A percentile compares a stretch with the other conserved stretches of the same genome.
Conservation (phyloP, 768 basidiomycete species). For the Inosperma sp. region DNA sequence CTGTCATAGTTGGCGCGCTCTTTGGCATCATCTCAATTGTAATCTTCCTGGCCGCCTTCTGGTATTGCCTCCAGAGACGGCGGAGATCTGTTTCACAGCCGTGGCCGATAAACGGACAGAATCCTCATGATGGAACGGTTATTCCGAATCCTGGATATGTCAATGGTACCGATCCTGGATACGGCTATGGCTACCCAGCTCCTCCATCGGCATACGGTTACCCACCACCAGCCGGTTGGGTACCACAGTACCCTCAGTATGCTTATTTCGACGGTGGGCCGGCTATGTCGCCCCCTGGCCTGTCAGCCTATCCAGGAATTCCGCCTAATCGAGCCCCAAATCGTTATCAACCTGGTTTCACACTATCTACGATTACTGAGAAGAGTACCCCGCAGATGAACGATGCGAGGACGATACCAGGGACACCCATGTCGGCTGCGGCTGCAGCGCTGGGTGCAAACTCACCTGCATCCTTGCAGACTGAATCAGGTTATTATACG, state of each 20-base stretch:
- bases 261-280: constrained; percentile 13
- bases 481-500: constrained; percentile 15
- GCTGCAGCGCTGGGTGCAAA: constrained; percentile 5
- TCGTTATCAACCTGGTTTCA: constrained; percentile 22
- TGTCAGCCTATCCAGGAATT: neutral
- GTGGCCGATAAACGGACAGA: constrained; percentile 30
- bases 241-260: constrained; percentile 2
- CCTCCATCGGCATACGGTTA: constrained; percentile 10
- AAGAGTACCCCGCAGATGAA: constrained; percentile 26
- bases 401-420: constrained; percentile 9
- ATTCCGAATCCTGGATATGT: neutral
- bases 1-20: constrained; percentile 31
- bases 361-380: constrained; percentile 30
- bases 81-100: constrained; percentile 30
- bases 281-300: constrained; percentile 10
- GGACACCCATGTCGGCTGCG: constrained; percentile 5
- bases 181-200: constrained; percentile 7
- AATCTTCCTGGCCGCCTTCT: constrained; percentile 25
- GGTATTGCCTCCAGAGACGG: constrained; percentile 25
- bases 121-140: neutral
- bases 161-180: neutral
- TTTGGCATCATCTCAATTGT: constrained; percentile 31
- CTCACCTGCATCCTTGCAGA: constrained; percentile 17
- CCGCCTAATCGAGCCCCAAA: constrained; percentile 18
- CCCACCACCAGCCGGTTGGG: constrained; percentile 16